Evolutionary conservation across 495 filamentous ascomycete genomes (phyloP), one percentile per base, ranked within the genome.

Genomic region (Neurospora sublineolata): DNA sequence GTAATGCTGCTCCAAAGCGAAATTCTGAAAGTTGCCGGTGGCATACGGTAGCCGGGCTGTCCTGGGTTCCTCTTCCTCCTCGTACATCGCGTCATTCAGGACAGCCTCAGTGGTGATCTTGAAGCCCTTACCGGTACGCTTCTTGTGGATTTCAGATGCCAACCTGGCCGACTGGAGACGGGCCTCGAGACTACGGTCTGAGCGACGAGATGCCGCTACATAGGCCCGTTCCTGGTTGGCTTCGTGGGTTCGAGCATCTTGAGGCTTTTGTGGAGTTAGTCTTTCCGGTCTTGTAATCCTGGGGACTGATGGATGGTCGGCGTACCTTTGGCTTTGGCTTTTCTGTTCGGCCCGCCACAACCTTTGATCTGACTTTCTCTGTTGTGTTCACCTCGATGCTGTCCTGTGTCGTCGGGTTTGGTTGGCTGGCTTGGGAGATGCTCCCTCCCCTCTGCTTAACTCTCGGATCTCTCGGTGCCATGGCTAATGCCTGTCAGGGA

Each of bases 141-240:
- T 87, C 81, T 93, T 93, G 83, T 97, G 94, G 69, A 97, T 92
- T 74, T 93, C 88, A 9, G 94, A 97, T 16, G 94, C 94, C 77
- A 91, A 84, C 46, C 89, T 88, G 20, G 94, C 94, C 11, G 95
- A 97, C 76, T 97, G 92, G 23, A 97, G 83, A 11, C 94, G 89
- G 36, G 94, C 94, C 81, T 97, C 95, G 27, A 97, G 81, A 78
- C 91, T 94, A 60, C 94, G 89, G 76, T 97, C 94, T 76, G 92
- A 91, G 68, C 94, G 86, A 73, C 94, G 85, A n/a, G 94, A 98
- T 3, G 94, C 94, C 11, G 95, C 94, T 75, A 97, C 95, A 76
- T 97, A 98, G 44, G 94, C 94, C 74, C 94, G 86, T 81, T 98
- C 94, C 80, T 95, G 92, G 73, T 98, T 97, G 80, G 97, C 94